These are phyloP conservation scores for Sporothrix curviconia DNA, from an alignment of 2,329 filamentous ascomycete species.

Conservation along the genomic window DNA sequence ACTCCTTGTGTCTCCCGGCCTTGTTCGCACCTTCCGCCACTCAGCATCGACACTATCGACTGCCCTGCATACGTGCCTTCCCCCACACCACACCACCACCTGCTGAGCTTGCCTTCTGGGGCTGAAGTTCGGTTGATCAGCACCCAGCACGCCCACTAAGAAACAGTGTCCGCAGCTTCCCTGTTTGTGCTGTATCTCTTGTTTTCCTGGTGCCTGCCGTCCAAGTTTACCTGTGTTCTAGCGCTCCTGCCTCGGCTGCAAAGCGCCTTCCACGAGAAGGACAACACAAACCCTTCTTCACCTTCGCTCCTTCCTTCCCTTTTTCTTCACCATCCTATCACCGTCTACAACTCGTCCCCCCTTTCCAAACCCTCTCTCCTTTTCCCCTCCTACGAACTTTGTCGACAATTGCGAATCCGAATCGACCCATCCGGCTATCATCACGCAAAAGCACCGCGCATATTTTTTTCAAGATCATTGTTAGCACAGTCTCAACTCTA, in stretches of 20 bases:
- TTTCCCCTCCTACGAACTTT: background rate
- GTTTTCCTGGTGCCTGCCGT: background rate
- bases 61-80: background rate
- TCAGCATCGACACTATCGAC: background rate
- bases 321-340: background rate
- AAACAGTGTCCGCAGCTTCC: background rate
- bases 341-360: too few species aligned
- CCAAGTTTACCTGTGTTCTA: too few species aligned
- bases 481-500: background rate
- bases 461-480: too few species aligned
- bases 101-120: constrained; percentile 1
- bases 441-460: too few species aligned
- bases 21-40: too few species aligned
- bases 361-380: background rate
- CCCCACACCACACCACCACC: too few species aligned
- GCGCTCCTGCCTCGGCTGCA: constrained; percentile 5
- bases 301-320: background rate
- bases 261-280: background rate
- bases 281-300: background rate
- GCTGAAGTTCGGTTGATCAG: constrained; percentile 4
- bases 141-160: background rate
- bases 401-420: too few species aligned
- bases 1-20: background rate
- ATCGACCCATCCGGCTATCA: background rate
- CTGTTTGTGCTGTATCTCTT: background rate